Conservation (phyloP, 768 basidiomycete genomes). For the Gloeopeniophorella convolvens region DNA sequence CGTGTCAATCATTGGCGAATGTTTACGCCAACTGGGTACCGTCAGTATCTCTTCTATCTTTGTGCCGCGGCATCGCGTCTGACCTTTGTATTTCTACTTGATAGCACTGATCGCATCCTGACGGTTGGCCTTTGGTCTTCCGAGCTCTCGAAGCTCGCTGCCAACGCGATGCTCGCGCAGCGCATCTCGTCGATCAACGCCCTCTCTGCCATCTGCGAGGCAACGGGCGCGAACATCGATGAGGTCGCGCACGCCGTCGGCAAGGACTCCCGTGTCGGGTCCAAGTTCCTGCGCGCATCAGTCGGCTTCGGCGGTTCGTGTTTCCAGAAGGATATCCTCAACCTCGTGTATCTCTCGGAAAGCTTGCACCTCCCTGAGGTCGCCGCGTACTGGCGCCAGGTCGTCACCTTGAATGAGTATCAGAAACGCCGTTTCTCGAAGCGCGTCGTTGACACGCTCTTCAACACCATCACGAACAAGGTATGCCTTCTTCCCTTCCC, state of each 20-base stretch:
- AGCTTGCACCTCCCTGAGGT: constrained; percentile 94
- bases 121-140: constrained; percentile 98
- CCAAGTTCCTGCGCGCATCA: constrained; percentile 91
- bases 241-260: constrained; percentile 95
- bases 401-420: constrained; percentile 98
- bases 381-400: constrained; percentile 95
- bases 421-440: constrained; percentile 96
- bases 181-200: constrained; percentile 98
- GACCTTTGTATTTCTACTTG: constrained; percentile 1
- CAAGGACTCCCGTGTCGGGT: constrained; percentile 85
- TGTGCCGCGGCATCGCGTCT: background rate
- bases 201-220: constrained; percentile 97
- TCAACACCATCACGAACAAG: constrained; percentile 97
- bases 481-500: constrained; percentile 33
- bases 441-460: constrained; percentile 92
- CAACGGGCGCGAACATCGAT: constrained; percentile 97
- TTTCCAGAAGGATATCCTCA: constrained; percentile 99
- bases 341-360: constrained; percentile 95
- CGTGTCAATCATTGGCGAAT: constrained; percentile 67
- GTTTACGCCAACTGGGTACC: constrained; percentile 97
- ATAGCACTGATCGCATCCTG: constrained; percentile 68
- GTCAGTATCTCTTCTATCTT: constrained; percentile 54
- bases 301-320: constrained; percentile 98
- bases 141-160: constrained; percentile 96
- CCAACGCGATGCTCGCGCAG: constrained; percentile 99